A percentile compares a stretch with the other conserved stretches of the same genome.
These are phyloP conservation scores for Strigomonas culicis DNA, from an alignment of 208 protist genomes.

Conservation along the genomic window DNA sequence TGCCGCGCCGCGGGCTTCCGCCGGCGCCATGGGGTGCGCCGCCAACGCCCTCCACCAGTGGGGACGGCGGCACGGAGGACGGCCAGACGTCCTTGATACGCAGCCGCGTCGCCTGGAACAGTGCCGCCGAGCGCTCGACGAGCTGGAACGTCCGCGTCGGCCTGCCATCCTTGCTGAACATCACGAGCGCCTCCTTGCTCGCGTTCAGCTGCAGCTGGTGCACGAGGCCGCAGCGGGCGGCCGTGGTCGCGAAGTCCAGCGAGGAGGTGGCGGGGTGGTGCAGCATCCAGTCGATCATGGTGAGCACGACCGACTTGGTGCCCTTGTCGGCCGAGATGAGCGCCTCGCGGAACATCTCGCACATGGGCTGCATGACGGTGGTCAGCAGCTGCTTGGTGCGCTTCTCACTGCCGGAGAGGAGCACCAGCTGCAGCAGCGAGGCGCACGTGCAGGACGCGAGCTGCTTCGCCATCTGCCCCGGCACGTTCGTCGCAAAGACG, in stretches of 20 bases:
- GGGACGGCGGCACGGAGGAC: neutral
- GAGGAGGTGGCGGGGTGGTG: conserved; percentile 37
- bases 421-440: conserved; percentile 70
- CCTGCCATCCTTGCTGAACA: conserved; percentile 23
- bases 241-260: conserved; percentile 47
- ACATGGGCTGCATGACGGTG: conserved; percentile 61
- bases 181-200: conserved; percentile 27
- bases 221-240: conserved; percentile 64
- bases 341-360: conserved; percentile 74
- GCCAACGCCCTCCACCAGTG: conserved; percentile 13
- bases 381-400: conserved; percentile 38
- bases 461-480: conserved; percentile 76
- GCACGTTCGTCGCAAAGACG: conserved; percentile 47
- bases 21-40: neutral
- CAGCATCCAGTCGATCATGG: conserved; percentile 86
- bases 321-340: conserved; percentile 69
- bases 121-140: conserved; percentile 31
- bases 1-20: neutral
- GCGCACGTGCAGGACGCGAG: conserved; percentile 77
- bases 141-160: conserved; percentile 42
- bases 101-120: conserved; percentile 13
- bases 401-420: conserved; percentile 30
- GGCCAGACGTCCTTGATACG: conserved; percentile 18
- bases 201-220: conserved; percentile 42
- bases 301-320: conserved; percentile 75